A percentile compares a stretch with the other conserved stretches of the same genome.
Evolutionary conservation across 768 basidiomycete species (phyloP).

Genomic region (Mycena olivaceomarginata): DNA sequence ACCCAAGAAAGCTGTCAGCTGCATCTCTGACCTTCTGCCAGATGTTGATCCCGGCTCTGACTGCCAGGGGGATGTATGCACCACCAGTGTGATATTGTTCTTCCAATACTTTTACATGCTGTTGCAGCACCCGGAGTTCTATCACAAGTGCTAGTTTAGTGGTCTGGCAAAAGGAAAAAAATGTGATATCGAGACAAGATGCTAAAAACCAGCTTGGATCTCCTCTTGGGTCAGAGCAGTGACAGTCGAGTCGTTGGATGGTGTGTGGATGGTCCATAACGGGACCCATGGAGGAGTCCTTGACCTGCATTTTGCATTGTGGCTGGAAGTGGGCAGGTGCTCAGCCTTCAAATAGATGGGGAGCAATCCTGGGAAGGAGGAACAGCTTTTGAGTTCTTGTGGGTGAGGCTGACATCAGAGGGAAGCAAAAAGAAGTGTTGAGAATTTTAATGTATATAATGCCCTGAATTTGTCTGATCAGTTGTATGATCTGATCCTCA

Average conservation of each 20-base stretch:
- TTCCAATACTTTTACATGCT: neutral
- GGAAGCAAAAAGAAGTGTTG: conserved; percentile 13
- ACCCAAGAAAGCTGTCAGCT: neutral
- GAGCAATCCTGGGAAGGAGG: conserved; percentile 21
- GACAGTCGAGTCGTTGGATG: neutral
- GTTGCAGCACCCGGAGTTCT: neutral
- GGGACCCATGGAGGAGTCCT: neutral
- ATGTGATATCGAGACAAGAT: neutral
- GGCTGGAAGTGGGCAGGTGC: neutral
- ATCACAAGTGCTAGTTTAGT: conserved; percentile 10
- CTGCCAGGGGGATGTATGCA: neutral
- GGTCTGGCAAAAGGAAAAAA: conserved; percentile 25
- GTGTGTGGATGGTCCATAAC: neutral
- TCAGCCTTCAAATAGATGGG: conserved; percentile 15
- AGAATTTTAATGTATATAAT: conserved; percentile 14
- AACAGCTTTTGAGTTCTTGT: conserved; percentile 22
- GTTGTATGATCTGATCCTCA: conserved; percentile 21
- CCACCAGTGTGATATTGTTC: neutral
- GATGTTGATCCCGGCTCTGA: neutral
- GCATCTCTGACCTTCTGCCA: neutral
- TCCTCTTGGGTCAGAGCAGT: neutral
- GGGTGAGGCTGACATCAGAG: conserved; percentile 20
- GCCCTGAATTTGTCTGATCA: conserved; percentile 21
- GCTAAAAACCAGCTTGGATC: conserved; percentile 12
- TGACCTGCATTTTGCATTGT: conserved; percentile 1